phyloP scores from a whole-genome alignment of 179 eudicot genomes.

The Beta lomatogona region DNA sequence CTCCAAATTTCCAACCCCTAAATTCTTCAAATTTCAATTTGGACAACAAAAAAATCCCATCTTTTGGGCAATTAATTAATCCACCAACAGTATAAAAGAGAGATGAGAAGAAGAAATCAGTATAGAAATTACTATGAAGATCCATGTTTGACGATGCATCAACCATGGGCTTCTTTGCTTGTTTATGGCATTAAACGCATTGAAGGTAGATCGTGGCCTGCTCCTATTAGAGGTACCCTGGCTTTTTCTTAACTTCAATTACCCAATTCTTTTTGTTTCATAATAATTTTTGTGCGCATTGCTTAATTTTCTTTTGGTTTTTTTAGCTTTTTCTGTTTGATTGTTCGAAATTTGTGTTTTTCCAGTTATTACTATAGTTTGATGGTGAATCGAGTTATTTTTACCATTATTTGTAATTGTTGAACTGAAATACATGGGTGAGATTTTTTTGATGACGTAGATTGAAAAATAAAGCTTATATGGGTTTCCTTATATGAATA shows the following conservation, averaged over 20 bases:
- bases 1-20: too few relatives aligned
- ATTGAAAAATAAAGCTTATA: not conserved
- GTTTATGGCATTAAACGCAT: conserved; percentile 83
- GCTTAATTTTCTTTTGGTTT: not conserved
- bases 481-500: not conserved
- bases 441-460: not conserved
- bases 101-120: too few relatives aligned
- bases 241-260: not conserved
- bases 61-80: too few relatives aligned
- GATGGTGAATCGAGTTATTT: not conserved
- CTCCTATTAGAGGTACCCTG: conserved; percentile 61
- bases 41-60: too few relatives aligned
- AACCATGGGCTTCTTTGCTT: conserved; percentile 95
- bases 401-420: not conserved
- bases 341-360: too few relatives aligned
- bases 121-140: too few relatives aligned
- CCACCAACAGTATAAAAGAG: too few relatives aligned
- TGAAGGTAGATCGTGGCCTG: conserved; percentile 96
- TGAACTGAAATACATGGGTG: not conserved
- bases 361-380: not conserved
- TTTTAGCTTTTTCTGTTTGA: not conserved
- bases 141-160: conserved; percentile 86
- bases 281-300: not conserved
- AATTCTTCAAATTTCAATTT: too few relatives aligned
- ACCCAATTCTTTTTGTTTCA: conserved; percentile 3